phyloP scores from a whole-genome alignment of 495 filamentous ascomycete species.

The Aspergillus leporis region DNA sequence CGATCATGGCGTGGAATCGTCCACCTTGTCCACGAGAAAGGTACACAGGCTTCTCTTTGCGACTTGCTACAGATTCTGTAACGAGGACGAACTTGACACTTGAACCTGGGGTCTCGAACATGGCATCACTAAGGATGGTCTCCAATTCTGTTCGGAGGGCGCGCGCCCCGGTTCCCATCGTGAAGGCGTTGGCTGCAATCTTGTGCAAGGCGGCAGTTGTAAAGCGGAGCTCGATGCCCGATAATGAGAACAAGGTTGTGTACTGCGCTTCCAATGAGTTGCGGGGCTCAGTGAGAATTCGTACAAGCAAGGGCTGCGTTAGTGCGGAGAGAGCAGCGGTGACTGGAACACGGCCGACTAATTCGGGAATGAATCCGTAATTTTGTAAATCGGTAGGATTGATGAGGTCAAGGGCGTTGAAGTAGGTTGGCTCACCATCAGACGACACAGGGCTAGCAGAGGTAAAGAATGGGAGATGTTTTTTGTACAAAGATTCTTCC shows the following conservation, averaged over 20 bases:
- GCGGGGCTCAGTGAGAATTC: constrained; percentile 88
- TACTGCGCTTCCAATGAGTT: constrained; percentile 88
- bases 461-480: constrained; percentile 67
- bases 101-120: constrained; percentile 85
- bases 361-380: constrained; percentile 93
- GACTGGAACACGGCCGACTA: constrained; percentile 88
- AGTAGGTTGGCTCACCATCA: constrained; percentile 48
- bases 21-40: constrained; percentile 61
- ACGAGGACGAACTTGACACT: constrained; percentile 71
- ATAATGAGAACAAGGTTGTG: constrained; percentile 78
- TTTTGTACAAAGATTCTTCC: constrained; percentile 63
- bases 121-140: constrained; percentile 77
- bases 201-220: constrained; percentile 76
- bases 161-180: constrained; percentile 83
- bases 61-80: constrained; percentile 70
- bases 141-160: constrained; percentile 90
- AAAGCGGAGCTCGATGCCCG: constrained; percentile 79
- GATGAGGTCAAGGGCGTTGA: constrained; percentile 80
- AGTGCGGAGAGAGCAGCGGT: constrained; percentile 81
- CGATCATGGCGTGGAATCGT: constrained; percentile 58
- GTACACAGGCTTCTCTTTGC: constrained; percentile 61
- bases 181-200: constrained; percentile 70
- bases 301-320: constrained; percentile 72
- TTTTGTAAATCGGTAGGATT: constrained; percentile 81
- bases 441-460: constrained; percentile 34